These are phyloP conservation scores for Aspergillus tubingensis DNA, from an alignment of 2,329 filamentous ascomycete genomes.

Conservation along the genomic window DNA sequence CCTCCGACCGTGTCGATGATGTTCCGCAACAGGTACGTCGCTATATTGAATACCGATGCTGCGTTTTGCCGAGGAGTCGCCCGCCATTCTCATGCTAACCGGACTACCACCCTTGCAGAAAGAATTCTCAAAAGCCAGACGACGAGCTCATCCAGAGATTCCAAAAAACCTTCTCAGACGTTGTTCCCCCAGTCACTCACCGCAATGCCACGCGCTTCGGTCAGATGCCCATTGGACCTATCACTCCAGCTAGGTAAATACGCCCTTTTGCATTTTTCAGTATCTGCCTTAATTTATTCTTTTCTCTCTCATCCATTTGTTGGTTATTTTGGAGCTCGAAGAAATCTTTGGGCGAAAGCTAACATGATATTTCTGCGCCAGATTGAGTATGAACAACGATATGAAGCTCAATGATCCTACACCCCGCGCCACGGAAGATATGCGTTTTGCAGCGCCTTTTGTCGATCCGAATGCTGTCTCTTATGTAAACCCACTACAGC, in stretches of 20 bases:
- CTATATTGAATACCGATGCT: slow-evolving; percentile 2
- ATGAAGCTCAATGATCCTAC: slow-evolving; percentile 81
- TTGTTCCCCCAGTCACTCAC: slow-evolving; percentile 54
- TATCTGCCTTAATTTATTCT: too few relatives aligned
- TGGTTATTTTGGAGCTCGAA: background rate
- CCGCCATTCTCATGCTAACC: slow-evolving; percentile 16
- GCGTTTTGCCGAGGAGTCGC: slow-evolving; percentile 1
- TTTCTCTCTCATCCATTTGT: background rate
- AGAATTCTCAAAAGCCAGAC: slow-evolving; percentile 79
- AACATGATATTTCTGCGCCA: slow-evolving; percentile 27
- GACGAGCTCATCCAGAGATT: slow-evolving; percentile 83
- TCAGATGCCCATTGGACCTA: slow-evolving; percentile 24
- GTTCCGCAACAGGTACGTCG: slow-evolving; percentile 52
- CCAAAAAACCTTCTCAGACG: slow-evolving; percentile 77
- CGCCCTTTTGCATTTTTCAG: background rate
- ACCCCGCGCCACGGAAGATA: slow-evolving; percentile 76
- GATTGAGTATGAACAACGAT: slow-evolving; percentile 49
- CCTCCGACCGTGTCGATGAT: slow-evolving; percentile 30
- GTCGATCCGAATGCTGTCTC: slow-evolving; percentile 82
- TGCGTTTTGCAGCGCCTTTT: slow-evolving; percentile 85
- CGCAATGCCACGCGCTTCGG: slow-evolving; percentile 28
- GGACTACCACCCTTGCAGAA: slow-evolving; percentile 50
- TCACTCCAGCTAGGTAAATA: slow-evolving; percentile 30
- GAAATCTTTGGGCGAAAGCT: slow-evolving; percentile 9
- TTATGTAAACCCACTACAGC: slow-evolving; percentile 76